These are phyloP conservation scores for Bipolaris oryzae DNA, from an alignment of 2,329 filamentous ascomycete genomes.

Conservation along the genomic window DNA sequence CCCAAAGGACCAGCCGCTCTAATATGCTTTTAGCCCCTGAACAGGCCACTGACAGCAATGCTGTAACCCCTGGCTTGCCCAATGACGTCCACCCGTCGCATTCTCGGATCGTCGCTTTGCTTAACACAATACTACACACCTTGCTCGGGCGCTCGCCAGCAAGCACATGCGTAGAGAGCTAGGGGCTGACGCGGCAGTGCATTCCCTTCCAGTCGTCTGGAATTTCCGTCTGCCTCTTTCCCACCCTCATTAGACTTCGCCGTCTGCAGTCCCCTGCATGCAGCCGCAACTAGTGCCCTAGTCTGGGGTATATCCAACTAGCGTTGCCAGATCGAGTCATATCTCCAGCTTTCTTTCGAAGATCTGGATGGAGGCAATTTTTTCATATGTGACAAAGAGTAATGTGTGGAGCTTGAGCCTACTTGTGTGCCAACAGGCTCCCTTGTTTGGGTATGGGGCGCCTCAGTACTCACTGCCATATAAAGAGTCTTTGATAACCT, in stretches of 20 bases:
- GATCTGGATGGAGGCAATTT: conserved; percentile 16
- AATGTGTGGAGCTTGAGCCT: conserved; percentile 11
- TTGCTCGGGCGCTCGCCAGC: conserved; percentile 5
- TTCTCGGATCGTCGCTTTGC: conserved; percentile 11
- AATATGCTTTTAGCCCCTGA: conserved; percentile 24
- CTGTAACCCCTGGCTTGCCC: conserved; percentile 25
- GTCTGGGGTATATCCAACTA: conserved; percentile 17
- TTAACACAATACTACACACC: conserved; percentile 28
- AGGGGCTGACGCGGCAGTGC: conserved; percentile 2
- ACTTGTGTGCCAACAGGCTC: conserved; percentile 17
- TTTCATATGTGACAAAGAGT: conserved; percentile 32
- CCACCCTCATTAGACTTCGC: conserved; percentile 10
- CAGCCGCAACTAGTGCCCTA: conserved; percentile 10
- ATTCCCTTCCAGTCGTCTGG: conserved; percentile 4
- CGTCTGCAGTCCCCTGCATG: conserved; percentile 7
- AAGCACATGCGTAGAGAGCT: neutral
- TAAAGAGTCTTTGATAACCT: conserved; percentile 25
- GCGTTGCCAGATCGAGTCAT: conserved; percentile 16
- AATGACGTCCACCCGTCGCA: conserved; percentile 24
- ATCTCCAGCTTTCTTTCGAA: conserved; percentile 23
- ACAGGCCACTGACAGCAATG: conserved; percentile 15
- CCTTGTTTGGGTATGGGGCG: conserved; percentile 14
- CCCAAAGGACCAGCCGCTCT: conserved; percentile 25
- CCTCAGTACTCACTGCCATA: conserved; percentile 20
- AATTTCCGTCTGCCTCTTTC: neutral